Conservation (phyloP, 140 eudicot genomes). For the Erigeron philadelphicus region DNA sequence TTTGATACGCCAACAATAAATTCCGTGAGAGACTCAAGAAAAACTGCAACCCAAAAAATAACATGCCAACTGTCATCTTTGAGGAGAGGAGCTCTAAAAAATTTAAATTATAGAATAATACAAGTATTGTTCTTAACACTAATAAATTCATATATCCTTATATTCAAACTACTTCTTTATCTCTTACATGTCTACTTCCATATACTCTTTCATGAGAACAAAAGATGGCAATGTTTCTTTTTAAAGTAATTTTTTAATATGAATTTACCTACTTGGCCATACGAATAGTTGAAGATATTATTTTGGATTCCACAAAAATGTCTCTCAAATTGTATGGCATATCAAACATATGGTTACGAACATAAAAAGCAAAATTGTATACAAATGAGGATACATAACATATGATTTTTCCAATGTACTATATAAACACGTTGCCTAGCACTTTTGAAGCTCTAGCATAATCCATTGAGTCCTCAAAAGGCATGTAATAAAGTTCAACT, state of each 20-base stretch:
- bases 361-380: neutral
- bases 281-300: neutral
- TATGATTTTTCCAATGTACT: neutral
- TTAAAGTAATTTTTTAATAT: neutral
- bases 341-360: neutral
- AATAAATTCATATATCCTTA: neutral
- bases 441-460: no score
- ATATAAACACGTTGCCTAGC: neutral
- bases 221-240: neutral
- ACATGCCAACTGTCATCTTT: slow-evolving; percentile 18
- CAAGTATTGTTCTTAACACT: slow-evolving; percentile 2
- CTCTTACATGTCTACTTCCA: slow-evolving; percentile 3
- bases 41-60: slow-evolving; percentile 48
- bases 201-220: neutral
- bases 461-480: neutral
- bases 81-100: neutral
- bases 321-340: neutral
- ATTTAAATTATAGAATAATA: neutral
- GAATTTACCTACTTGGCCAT: neutral
- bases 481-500: neutral
- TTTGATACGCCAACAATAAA: slow-evolving; percentile 80
- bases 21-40: slow-evolving; percentile 42
- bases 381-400: neutral
- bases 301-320: neutral
- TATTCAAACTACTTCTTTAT: slow-evolving; percentile 10